These are phyloP conservation scores for Asclepias syriaca DNA, from an alignment of 257 asterid genomes.

Conservation along the genomic window DNA sequence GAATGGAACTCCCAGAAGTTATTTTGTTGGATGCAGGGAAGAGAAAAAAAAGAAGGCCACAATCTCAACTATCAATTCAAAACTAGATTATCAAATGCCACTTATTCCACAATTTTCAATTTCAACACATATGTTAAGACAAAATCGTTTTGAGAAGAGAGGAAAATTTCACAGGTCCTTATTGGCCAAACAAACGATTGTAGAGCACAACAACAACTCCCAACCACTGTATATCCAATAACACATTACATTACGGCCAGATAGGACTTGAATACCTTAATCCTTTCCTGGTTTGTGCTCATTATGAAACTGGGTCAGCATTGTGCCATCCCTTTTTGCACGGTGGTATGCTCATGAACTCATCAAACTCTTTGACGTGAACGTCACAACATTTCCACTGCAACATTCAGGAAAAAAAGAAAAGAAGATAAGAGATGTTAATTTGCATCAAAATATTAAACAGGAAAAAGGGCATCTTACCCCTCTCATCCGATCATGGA, in stretches of 20 bases:
- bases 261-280: not conserved
- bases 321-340: conserved; percentile 93
- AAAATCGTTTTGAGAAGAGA: not conserved
- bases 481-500: conserved; percentile 93
- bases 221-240: not conserved
- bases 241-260: not conserved
- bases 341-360: conserved; percentile 74
- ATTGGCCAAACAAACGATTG: not conserved
- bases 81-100: no score
- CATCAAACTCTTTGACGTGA: conserved; percentile 85
- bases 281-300: conserved; percentile 6
- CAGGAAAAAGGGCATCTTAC: conserved; percentile 32
- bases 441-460: not conserved
- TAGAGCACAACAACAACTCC: not conserved
- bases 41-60: not conserved
- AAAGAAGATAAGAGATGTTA: not conserved
- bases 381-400: conserved; percentile 97
- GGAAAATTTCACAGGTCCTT: not conserved
- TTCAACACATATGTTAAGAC: not conserved
- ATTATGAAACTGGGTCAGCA: conserved; percentile 34
- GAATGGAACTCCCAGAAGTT: no score
- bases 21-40: not conserved
- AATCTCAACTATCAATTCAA: not conserved
- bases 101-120: not conserved
- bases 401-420: conserved; percentile 7